phyloP scores from a whole-genome alignment of 2,329 filamentous ascomycete species.

The Fusarium torulosum region DNA sequence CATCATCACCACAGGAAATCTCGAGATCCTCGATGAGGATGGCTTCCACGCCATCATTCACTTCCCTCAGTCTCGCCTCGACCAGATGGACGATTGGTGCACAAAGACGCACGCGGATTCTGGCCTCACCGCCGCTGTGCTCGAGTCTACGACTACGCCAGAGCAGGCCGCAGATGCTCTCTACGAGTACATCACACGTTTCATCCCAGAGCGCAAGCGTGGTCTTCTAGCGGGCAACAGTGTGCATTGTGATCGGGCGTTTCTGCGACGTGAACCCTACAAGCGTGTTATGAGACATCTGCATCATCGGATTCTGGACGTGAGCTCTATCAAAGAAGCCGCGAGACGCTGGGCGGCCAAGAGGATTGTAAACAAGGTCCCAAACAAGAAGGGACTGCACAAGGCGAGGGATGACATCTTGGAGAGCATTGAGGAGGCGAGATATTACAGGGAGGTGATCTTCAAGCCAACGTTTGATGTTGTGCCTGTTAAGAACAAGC shows the following conservation, averaged over 20 bases:
- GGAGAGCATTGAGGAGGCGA: conserved; percentile 94
- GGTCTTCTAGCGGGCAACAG: conserved; percentile 91
- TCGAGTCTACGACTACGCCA: conserved; percentile 78
- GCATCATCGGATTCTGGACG: conserved; percentile 91
- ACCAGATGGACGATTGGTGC: conserved; percentile 91
- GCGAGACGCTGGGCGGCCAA: conserved; percentile 79
- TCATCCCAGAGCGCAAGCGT: conserved; percentile 73
- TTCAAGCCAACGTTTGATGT: conserved; percentile 62
- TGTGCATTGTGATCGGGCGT: conserved; percentile 89
- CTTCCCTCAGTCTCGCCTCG: conserved; percentile 76
- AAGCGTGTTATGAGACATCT: conserved; percentile 78
- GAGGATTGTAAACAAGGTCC: conserved; percentile 66
- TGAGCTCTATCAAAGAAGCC: conserved; percentile 93
- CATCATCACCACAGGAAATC: conserved; percentile 85
- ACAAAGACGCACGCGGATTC: conserved; percentile 80
- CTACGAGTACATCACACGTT: conserved; percentile 80
- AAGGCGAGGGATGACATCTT: conserved; percentile 90
- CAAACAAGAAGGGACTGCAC: conserved; percentile 81
- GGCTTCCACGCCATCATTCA: conserved; percentile 88
- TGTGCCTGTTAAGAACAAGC: conserved; percentile 43
- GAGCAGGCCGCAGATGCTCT: conserved; percentile 78
- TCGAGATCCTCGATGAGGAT: conserved; percentile 78
- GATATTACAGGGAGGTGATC: conserved; percentile 80
- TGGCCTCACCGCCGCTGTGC: conserved; percentile 83
- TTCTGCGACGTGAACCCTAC: conserved; percentile 82